Base-by-base conservation (phyloP, 495 filamentous ascomycete species). In the Hyphodiscus hymeniophilus region DNA sequence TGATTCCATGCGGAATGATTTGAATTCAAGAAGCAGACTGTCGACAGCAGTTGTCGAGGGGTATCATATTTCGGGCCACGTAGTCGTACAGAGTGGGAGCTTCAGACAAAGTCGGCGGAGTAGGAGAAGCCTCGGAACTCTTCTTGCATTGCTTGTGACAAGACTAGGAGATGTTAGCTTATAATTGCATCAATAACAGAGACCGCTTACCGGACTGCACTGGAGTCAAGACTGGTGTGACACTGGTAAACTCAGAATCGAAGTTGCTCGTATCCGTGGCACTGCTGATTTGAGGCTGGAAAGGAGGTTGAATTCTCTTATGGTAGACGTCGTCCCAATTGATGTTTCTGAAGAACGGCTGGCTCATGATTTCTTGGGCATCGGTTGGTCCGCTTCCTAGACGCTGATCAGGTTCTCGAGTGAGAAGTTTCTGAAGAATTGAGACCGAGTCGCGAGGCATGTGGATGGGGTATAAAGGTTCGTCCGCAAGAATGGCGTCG, bases 71-170 rank as follows among this genome's bases (percentile, higher is more conserved):
- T 2, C n/a, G 39, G 17, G 13, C 31, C 10, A 21, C 15, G 26
- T 38, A 10, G 36, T 49, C 38, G 23, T 43, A 13, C 18, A 24
- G 17, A 17, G 6, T 43, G n/a, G 28, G n/a, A n/a, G n/a, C n/a
- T 36, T 61, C 52, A 61, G 16, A 61, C 40, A 21, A 61, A 61
- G 38, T 61, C 58, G 6, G 58, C 58, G n/a, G 52, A 59, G 52
- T 99, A 99, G 11, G 94, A 97, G 74, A 99, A 99, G 53, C 92
- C 92, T 38, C 92, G 84, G 86, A 99, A 99, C 65, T 99, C 89
- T 71, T 99, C 92, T 70, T 99, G 92, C 94, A 97, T 97, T 16
- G 89, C 85, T 73, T 96, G 91, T 8, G 94, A 92, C 40, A 99
- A 79, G 22, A 99, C 92, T 95, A 58, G 30, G 51, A 18, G n/a